phyloP scores from a whole-genome alignment of 176 grass and related monocot species.

The Juncus inflexus region DNA sequence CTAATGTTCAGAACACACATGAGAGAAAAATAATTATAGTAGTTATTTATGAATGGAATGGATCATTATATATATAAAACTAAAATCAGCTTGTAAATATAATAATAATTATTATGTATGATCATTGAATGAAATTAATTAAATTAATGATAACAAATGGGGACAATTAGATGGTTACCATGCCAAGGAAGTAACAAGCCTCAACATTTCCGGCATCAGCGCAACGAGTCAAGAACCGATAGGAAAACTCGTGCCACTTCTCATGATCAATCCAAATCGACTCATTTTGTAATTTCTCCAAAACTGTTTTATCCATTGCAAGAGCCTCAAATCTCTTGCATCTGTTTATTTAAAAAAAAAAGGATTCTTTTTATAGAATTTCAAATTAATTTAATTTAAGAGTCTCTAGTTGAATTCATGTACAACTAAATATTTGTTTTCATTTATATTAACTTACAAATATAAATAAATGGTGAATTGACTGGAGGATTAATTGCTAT shows the following conservation, averaged over 20 bases:
- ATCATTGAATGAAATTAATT: not conserved
- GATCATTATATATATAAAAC: not conserved
- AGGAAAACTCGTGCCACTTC: constrained; percentile 48
- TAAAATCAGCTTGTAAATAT: not conserved
- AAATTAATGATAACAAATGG: not conserved
- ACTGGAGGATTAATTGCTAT: too few relatives aligned
- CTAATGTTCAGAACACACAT: too few relatives aligned
- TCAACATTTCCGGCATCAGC: constrained; percentile 59
- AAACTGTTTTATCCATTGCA: constrained; percentile 30
- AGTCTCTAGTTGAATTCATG: not conserved
- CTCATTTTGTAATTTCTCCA: constrained; percentile 36
- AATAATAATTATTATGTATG: not conserved
- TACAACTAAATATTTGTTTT: not conserved
- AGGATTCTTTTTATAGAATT: too few relatives aligned
- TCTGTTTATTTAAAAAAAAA: constrained; percentile 24
- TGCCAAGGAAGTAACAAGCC: constrained; percentile 71
- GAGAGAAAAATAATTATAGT: too few relatives aligned
- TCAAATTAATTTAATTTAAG: not conserved
- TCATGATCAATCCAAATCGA: constrained; percentile 46
- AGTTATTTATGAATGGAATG: too few relatives aligned
- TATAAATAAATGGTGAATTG: not conserved
- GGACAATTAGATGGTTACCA: constrained; percentile 31
- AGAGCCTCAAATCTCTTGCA: constrained; percentile 54
- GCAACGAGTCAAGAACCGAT: constrained; percentile 52
- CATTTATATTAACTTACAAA: constrained; percentile 4